These are phyloP conservation scores for Ophiosphaerella herpotricha DNA, from an alignment of 2,329 filamentous ascomycete genomes.

Conservation along the genomic window DNA sequence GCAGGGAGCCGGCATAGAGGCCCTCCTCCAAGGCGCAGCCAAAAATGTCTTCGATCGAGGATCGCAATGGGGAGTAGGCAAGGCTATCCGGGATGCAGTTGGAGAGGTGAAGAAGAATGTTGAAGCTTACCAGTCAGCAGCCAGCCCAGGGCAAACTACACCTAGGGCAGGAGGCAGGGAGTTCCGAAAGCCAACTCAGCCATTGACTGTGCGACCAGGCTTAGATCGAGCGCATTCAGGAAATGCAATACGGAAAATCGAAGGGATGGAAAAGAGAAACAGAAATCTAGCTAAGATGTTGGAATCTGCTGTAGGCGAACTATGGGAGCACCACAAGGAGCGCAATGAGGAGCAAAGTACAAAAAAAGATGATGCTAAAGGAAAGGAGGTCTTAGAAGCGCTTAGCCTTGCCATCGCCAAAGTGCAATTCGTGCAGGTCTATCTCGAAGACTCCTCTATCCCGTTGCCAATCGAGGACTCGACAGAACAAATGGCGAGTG, in stretches of 20 bases:
- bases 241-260: conserved; percentile 36
- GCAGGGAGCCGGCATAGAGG: conserved; percentile 61
- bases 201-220: conserved; percentile 27
- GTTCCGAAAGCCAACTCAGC: conserved; percentile 36
- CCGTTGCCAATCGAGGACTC: conserved; percentile 49
- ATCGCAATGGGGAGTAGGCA: conserved; percentile 78
- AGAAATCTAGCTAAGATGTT: conserved; percentile 69
- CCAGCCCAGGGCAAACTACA: conserved; percentile 34
- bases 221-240: conserved; percentile 26
- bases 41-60: conserved; percentile 74
- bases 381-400: conserved; percentile 45
- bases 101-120: conserved; percentile 80
- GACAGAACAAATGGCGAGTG: conserved; percentile 30
- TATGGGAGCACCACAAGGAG: conserved; percentile 64
- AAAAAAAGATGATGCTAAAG: conserved; percentile 30
- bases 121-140: conserved; percentile 61
- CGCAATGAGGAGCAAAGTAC: conserved; percentile 49
- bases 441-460: conserved; percentile 53
- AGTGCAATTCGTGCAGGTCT: conserved; percentile 58
- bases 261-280: conserved; percentile 66
- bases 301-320: conserved; percentile 65
- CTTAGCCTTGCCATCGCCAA: conserved; percentile 56
- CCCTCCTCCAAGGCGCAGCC: conserved; percentile 74
- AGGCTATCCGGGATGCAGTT: conserved; percentile 78
- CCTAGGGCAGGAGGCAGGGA: conserved; percentile 43